Evolutionary conservation across 2,329 filamentous ascomycete genomes (phyloP).

Genomic region (Beauveria sp.): DNA sequence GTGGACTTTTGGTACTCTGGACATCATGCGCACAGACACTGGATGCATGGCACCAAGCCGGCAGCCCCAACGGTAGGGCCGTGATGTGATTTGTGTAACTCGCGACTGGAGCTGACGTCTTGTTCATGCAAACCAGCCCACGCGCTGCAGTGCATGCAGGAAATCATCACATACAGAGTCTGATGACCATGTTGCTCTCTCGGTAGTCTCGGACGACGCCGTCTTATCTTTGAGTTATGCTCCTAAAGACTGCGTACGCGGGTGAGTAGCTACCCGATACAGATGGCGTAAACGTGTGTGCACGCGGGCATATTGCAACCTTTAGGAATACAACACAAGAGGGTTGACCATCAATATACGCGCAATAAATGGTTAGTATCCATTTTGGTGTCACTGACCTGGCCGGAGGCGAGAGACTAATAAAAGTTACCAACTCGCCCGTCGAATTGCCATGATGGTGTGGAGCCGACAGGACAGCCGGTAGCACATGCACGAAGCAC

Average conservation of each 20-base stretch:
- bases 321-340: no score
- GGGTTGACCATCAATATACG: no score
- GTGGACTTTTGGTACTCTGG: neutral
- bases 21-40: constrained; percentile 2
- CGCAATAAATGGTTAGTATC: neutral
- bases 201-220: neutral
- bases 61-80: neutral
- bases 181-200: neutral
- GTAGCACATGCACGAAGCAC: neutral
- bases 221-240: neutral
- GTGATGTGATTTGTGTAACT: neutral
- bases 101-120: neutral
- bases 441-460: neutral
- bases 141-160: neutral
- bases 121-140: neutral
- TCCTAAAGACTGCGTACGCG: no score
- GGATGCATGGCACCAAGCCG: neutral
- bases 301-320: neutral
- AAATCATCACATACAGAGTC: neutral
- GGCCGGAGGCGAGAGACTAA: no score
- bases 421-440: no score
- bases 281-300: neutral
- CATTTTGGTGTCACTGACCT: no score
- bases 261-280: neutral
- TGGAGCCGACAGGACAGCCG: neutral